Percentiles rank a stretch among this genome's conserved stretches.
Evolutionary conservation across 2,329 filamentous ascomycete genomes (phyloP).

Genomic region (Venturiaceae sp.): DNA sequence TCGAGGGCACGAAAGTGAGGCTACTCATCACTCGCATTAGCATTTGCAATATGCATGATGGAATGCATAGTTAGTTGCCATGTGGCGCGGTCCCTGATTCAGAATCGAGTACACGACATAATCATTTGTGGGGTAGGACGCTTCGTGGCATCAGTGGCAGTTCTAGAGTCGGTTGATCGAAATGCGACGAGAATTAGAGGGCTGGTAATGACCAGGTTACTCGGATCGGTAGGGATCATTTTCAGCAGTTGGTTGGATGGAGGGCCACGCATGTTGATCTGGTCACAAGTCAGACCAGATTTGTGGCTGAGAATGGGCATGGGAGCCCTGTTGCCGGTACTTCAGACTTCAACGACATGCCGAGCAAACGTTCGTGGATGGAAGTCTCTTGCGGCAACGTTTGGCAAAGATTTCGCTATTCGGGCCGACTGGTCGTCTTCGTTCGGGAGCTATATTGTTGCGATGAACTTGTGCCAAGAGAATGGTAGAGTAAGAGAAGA

Average conservation of each 20-base stretch:
- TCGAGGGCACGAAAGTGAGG: background rate
- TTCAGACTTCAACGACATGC: background rate
- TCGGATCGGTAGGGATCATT: background rate
- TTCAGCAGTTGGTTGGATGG: background rate
- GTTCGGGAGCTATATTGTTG: background rate
- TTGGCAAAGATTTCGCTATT: background rate
- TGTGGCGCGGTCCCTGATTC: slow-evolving; percentile 1
- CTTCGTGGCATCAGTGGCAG: background rate
- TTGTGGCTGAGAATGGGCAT: background rate
- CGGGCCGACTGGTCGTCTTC: background rate
- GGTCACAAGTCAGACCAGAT: background rate
- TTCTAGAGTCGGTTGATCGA: background rate
- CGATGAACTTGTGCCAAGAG: background rate
- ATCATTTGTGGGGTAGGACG: background rate
- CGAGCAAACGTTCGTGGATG: background rate
- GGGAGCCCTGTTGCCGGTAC: background rate
- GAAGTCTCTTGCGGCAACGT: background rate
- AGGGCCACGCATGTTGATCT: background rate
- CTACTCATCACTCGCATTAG: background rate
- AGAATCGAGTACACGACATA: background rate
- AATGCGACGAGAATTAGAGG: background rate
- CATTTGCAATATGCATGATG: background rate
- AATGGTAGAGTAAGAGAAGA: background rate
- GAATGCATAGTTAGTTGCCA: background rate
- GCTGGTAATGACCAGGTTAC: background rate